A percentile compares a stretch with the other conserved stretches of the same genome.
These are phyloP conservation scores for Croton laevigatus DNA, from an alignment of 441 rosid genomes.

Conservation along the genomic window DNA sequence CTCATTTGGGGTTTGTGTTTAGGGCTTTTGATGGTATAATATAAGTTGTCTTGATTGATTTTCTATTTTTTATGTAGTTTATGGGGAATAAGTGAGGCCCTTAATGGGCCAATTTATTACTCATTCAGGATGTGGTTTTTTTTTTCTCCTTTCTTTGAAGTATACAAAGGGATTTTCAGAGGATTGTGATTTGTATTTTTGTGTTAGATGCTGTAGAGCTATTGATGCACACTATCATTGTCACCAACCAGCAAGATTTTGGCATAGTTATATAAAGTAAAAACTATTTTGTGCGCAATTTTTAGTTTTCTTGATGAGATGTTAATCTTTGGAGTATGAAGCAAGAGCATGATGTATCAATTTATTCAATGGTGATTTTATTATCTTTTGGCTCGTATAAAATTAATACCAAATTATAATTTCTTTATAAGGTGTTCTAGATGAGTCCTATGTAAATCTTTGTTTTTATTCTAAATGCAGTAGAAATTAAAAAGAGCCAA, in stretches of 20 bases:
- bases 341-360: no score
- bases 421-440: no score
- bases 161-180: slow-evolving; percentile 8
- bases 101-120: slow-evolving; percentile 20
- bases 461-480: no score
- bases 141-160: slow-evolving; percentile 6
- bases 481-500: no score
- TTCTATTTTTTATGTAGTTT: slow-evolving; percentile 7
- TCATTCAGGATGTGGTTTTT: slow-evolving; percentile 15
- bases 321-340: no score
- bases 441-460: no score
- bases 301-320: neutral
- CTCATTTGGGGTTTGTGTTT: slow-evolving; percentile 47
- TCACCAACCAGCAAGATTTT: slow-evolving; percentile 16
- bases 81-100: slow-evolving; percentile 33
- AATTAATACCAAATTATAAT: no score
- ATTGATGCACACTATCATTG: slow-evolving; percentile 8
- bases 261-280: slow-evolving; percentile 1
- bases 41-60: slow-evolving; percentile 26
- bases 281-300: slow-evolving; percentile 5
- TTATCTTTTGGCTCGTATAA: no score
- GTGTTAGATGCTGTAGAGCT: slow-evolving; percentile 24
- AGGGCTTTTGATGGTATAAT: slow-evolving; percentile 49
- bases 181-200: slow-evolving; percentile 17
- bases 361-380: no score